These are phyloP conservation scores for Penicillium antarcticum DNA, from an alignment of 495 filamentous ascomycete genomes.

Conservation along the genomic window DNA sequence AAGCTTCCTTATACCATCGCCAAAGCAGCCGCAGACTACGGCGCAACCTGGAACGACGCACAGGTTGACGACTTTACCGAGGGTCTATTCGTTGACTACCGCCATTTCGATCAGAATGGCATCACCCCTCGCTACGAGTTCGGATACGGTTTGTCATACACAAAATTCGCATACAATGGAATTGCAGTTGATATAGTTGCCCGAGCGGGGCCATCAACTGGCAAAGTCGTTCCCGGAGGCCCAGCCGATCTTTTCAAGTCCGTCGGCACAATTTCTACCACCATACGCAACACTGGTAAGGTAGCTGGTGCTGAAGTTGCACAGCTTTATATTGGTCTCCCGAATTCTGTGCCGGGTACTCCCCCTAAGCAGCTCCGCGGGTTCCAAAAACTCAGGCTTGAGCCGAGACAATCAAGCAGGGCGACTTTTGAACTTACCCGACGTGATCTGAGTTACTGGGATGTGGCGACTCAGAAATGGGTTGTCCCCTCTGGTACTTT, in stretches of 20 bases:
- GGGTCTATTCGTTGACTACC: constrained; percentile 65
- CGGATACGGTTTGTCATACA: constrained; percentile 66
- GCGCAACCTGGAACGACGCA: constrained; percentile 47
- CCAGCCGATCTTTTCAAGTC: constrained; percentile 55
- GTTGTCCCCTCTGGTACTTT: constrained; percentile 48
- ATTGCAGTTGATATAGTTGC: constrained; percentile 31
- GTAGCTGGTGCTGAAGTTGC: constrained; percentile 54
- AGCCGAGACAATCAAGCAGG: constrained; percentile 33
- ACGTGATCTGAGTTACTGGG: constrained; percentile 67
- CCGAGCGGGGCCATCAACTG: constrained; percentile 30
- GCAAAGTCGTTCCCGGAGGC: constrained; percentile 52
- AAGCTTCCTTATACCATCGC: constrained; percentile 73
- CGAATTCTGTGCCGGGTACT: constrained; percentile 22
- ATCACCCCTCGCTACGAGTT: constrained; percentile 63
- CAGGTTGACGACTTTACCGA: constrained; percentile 61
- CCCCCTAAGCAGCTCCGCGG: constrained; percentile 49
- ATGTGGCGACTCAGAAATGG: constrained; percentile 59
- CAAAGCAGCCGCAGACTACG: constrained; percentile 59
- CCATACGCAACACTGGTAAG: constrained; percentile 49
- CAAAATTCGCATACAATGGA: constrained; percentile 54
- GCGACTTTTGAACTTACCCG: constrained; percentile 56
- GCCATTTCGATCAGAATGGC: constrained; percentile 60
- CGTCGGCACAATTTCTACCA: constrained; percentile 43
- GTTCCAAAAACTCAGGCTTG: constrained; percentile 56
- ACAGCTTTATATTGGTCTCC: constrained; percentile 65